phyloP scores from a whole-genome alignment of 495 filamentous ascomycete species.

The Xylaria grammica region DNA sequence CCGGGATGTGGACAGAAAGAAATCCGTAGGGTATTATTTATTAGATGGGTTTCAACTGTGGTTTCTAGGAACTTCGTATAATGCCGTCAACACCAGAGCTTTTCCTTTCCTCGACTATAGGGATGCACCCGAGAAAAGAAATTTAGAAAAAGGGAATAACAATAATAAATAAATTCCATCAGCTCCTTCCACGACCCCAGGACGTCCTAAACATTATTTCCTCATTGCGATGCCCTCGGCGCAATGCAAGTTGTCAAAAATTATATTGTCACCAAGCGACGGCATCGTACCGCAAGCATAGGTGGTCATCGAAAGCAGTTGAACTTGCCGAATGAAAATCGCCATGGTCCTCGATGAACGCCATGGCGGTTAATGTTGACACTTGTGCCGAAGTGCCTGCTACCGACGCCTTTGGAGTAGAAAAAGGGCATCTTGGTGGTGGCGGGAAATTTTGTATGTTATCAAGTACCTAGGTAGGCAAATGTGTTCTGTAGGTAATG shows the following conservation, averaged over 20 bases:
- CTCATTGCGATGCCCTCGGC: not conserved
- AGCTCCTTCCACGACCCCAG: no score
- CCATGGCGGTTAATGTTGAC: conserved; percentile 36
- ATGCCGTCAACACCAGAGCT: not conserved
- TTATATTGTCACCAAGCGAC: not conserved
- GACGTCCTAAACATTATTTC: not conserved
- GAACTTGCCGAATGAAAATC: conserved; percentile 36
- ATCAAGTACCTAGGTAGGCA: not conserved
- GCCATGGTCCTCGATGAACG: conserved; percentile 39
- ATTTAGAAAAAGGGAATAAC: no score
- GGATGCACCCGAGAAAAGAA: not conserved
- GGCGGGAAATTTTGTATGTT: not conserved
- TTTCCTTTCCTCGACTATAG: not conserved
- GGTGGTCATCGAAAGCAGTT: conserved; percentile 37
- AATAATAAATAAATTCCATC: no score
- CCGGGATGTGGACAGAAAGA: no score
- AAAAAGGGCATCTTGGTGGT: conserved; percentile 35
- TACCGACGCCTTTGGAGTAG: conserved; percentile 35
- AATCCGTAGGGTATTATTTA: no score
- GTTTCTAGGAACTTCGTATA: not conserved
- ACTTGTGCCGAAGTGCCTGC: conserved; percentile 39
- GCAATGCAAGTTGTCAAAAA: not conserved
- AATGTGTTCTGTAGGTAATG: not conserved
- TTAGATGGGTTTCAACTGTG: not conserved
- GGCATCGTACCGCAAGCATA: not conserved